These are phyloP conservation scores for Fusarium albosuccineum DNA, from an alignment of 2,329 filamentous ascomycete species.

Conservation along the genomic window DNA sequence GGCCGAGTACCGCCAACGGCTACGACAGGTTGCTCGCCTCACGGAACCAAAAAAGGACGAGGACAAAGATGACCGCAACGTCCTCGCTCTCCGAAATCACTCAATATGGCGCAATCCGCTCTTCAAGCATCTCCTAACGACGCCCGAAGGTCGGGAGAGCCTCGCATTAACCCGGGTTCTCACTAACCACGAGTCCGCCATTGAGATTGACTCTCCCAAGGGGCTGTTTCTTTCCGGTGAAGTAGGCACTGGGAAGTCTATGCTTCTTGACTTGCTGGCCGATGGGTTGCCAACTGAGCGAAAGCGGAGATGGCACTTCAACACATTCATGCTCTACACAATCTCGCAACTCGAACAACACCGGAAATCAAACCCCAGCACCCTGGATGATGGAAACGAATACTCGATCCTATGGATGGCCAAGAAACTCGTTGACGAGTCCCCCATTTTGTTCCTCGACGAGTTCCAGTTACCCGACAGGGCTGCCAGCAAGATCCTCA, in stretches of 20 bases:
- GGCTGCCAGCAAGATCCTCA: constrained; percentile 82
- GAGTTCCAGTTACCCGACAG: constrained; percentile 88
- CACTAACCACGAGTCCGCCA: constrained; percentile 77
- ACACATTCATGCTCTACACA: constrained; percentile 86
- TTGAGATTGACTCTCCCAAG: constrained; percentile 77
- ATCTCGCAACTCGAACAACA: constrained; percentile 79
- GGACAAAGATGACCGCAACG: constrained; percentile 47
- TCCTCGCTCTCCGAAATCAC: constrained; percentile 65
- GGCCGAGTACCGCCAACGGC: constrained; percentile 74
- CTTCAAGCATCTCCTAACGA: constrained; percentile 70
- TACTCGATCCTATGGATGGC: constrained; percentile 81
- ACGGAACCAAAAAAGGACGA: constrained; percentile 50
- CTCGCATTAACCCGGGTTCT: constrained; percentile 77
- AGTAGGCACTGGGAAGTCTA: constrained; percentile 86
- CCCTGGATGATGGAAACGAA: constrained; percentile 52
- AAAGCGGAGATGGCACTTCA: constrained; percentile 85
- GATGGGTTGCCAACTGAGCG: constrained; percentile 79
- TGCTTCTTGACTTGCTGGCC: constrained; percentile 87
- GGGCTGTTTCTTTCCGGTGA: constrained; percentile 84
- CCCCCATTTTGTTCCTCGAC: constrained; percentile 83
- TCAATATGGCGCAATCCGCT: constrained; percentile 70
- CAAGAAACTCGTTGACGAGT: constrained; percentile 79
- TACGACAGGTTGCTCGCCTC: constrained; percentile 70
- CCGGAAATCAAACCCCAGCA: constrained; percentile 56
- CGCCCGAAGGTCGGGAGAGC: constrained; percentile 67